phyloP scores from a whole-genome alignment of 228 moss, liverwort and hornwort species.

The Sphagnum magellanicum region DNA sequence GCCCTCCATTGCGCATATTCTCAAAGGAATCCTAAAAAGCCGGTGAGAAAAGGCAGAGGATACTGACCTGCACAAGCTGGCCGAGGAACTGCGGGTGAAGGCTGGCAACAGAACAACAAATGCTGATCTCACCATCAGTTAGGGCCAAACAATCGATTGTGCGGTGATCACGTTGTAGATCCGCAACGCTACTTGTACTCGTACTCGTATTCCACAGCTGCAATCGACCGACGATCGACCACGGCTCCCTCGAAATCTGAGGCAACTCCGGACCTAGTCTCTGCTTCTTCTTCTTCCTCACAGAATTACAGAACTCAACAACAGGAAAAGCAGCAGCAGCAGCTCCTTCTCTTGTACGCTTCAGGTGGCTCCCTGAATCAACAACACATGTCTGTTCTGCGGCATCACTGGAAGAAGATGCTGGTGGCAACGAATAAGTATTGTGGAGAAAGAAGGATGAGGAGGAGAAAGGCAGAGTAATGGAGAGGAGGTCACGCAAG shows the following conservation, averaged over 20 bases:
- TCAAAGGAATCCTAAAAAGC: neutral
- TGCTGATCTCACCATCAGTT: slow-evolving; percentile 29
- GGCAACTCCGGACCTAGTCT: slow-evolving; percentile 14
- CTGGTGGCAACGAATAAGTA: too few relatives aligned
- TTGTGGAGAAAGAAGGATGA: too few relatives aligned
- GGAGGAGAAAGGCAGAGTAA: too few relatives aligned
- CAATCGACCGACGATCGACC: slow-evolving; percentile 27
- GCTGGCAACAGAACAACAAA: slow-evolving; percentile 40
- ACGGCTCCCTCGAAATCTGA: slow-evolving; percentile 5
- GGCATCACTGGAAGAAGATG: too few relatives aligned
- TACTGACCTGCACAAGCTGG: slow-evolving; percentile 43
- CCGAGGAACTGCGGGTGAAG: slow-evolving; percentile 33
- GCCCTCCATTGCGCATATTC: too few relatives aligned
- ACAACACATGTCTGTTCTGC: too few relatives aligned
- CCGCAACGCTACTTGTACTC: slow-evolving; percentile 10
- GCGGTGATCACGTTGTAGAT: slow-evolving; percentile 15
- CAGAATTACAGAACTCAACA: too few relatives aligned
- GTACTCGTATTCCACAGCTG: slow-evolving; percentile 36
- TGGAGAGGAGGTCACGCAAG: too few relatives aligned
- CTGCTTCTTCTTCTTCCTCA: slow-evolving; percentile 20
- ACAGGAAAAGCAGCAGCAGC: too few relatives aligned
- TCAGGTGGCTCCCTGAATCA: too few relatives aligned
- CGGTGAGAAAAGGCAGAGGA: neutral
- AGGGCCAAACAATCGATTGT: slow-evolving; percentile 52
- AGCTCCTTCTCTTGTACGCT: too few relatives aligned